Base-by-base conservation (phyloP, 768 basidiomycete genomes). In the Leucosporidium yakuticum region DNA sequence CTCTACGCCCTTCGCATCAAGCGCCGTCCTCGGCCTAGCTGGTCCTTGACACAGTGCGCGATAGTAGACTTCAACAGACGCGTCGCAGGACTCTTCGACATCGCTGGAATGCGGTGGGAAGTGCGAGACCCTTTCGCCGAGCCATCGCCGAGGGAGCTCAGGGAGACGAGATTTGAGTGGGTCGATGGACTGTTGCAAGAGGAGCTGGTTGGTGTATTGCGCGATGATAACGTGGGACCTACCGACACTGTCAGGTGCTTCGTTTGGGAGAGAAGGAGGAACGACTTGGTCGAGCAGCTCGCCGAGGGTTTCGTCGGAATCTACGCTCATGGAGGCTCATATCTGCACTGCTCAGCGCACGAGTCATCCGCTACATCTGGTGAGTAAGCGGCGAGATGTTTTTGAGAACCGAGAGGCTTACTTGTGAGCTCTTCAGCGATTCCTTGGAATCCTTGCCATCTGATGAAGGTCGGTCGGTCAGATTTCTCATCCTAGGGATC, bases 271-370 rank as follows among this genome's bases (percentile, higher is more conserved):
- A 50, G n/a, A 32, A 65, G 15, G 39, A 44, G 14, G 17, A n/a
- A n/a, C n/a, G n/a, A 27, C 49, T 31, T n/a, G 44, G 23, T 25
- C 48, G 62, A 54, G 4, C 29, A 36, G 34, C 34, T 36, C 39
- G 39, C 44, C 20, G 63, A 68, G 23, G 62, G 51, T 49, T 47
- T 74, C 71, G 75, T 82, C 59, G 67, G 80, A 9, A 62, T 78
- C 49, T 76, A 77, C 65, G 64, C 80, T 51, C 78, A 80, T 62
- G 80, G 77, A 36, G 79, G 79, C 69, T 75, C 70, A 64, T 27
- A 23, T 64, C 49, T 14, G 23, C 50, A 23, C 25, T 51, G 17
- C 29, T 6, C 11, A 2, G 23, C 25, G 3, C 21, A 27, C 23
- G 25, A 51, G 21, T 23, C 21, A 21, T 23, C 5, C 17, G 25